A percentile compares a stretch with the other conserved stretches of the same genome.
Conservation (phyloP, 805 yeast species). For the Vanderwaltozyma verrucispora region DNA sequence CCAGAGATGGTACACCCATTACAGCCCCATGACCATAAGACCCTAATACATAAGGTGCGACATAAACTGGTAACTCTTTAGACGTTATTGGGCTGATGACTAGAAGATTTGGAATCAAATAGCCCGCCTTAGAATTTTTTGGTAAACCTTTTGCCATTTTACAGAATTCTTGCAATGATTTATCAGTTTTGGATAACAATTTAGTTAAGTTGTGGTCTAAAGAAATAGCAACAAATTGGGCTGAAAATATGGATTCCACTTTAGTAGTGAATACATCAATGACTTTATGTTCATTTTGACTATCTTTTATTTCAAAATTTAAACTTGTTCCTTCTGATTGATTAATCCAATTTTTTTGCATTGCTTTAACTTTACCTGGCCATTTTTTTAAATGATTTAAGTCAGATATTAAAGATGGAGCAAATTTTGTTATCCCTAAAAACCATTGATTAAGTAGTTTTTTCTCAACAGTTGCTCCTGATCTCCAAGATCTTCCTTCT, state of each 20-base stretch:
- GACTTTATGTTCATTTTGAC: slow-evolving; percentile 8
- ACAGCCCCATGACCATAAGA: slow-evolving; percentile 83
- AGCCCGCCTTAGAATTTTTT: slow-evolving; percentile 53
- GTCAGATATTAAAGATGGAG: slow-evolving; percentile 56
- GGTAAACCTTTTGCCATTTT: slow-evolving; percentile 28
- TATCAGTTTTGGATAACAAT: slow-evolving; percentile 30
- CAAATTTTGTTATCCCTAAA: slow-evolving; percentile 76
- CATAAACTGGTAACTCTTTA: slow-evolving; percentile 58
- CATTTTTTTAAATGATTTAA: slow-evolving; percentile 52
- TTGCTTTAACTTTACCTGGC: slow-evolving; percentile 81
- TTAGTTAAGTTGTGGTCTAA: slow-evolving; percentile 54
- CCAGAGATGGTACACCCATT: slow-evolving; percentile 98
- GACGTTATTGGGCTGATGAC: slow-evolving; percentile 51
- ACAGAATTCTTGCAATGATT: slow-evolving; percentile 39
- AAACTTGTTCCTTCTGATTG: slow-evolving; percentile 72
- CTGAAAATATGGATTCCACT: slow-evolving; percentile 78
- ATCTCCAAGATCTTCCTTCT: slow-evolving; percentile 90
- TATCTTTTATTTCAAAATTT: slow-evolving; percentile 32
- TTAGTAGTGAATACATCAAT: slow-evolving; percentile 73
- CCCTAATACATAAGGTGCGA: slow-evolving; percentile 82
- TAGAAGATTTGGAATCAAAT: slow-evolving; percentile 32
- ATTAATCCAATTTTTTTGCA: slow-evolving; percentile 96
- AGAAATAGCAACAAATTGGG: slow-evolving; percentile 74
- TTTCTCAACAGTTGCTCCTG: slow-evolving; percentile 91
- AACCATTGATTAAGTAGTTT: slow-evolving; percentile 84